A percentile compares a stretch with the other conserved stretches of the same genome.
phyloP scores from a whole-genome alignment of 441 rosid genomes.

The Geranium incanum region DNA sequence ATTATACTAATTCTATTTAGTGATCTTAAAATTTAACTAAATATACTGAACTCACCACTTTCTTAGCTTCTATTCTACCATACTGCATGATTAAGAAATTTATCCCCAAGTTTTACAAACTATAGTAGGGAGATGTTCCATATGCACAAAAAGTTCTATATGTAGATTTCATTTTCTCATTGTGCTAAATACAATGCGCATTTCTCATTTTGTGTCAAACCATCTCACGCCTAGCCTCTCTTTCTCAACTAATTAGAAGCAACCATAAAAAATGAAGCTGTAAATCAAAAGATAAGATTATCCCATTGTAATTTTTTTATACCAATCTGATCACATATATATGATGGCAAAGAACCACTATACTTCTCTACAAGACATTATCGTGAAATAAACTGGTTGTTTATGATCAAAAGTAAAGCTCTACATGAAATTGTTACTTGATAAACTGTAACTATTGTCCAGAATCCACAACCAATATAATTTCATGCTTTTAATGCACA shows the following conservation, averaged over 20 bases:
- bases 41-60: neutral
- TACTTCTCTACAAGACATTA: conserved; percentile 12
- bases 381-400: neutral
- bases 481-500: neutral
- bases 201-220: neutral
- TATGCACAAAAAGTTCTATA: neutral
- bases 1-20: neutral
- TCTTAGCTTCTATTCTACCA: neutral
- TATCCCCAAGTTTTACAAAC: neutral
- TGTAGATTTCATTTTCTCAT: neutral
- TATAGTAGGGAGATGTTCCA: neutral
- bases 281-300: neutral
- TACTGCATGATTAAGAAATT: neutral
- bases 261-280: neutral
- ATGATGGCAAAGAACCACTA: conserved; percentile 21
- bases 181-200: neutral
- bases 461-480: neutral
- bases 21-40: neutral
- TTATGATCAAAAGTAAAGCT: neutral
- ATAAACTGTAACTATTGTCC: neutral
- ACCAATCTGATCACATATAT: conserved; percentile 5
- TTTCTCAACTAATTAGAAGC: neutral
- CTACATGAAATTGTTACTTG: conserved; percentile 3
- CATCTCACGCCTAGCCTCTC: neutral
- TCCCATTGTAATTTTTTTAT: conserved; percentile 4